Evolutionary conservation across 148 eudicot species (phyloP).

Genomic region (Fallopia convolvulus): DNA sequence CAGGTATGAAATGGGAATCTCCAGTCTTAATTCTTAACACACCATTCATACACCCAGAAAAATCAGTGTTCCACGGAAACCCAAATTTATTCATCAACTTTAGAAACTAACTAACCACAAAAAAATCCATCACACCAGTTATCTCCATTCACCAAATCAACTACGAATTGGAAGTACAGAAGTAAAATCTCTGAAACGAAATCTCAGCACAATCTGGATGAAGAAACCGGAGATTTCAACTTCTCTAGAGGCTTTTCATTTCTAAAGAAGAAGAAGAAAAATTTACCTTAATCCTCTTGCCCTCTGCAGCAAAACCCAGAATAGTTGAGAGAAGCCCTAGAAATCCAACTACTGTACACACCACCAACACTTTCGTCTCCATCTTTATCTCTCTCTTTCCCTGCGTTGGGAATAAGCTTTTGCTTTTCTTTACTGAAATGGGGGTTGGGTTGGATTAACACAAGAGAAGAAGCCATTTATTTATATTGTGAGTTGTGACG

Average conservation of each 20-base stretch:
- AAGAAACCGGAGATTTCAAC: background rate
- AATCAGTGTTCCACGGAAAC: background rate
- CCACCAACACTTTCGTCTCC: slow-evolving; percentile 41
- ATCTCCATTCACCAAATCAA: background rate
- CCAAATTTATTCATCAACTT: background rate
- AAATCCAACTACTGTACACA: slow-evolving; percentile 50
- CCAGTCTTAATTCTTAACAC: background rate
- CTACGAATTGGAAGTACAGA: background rate
- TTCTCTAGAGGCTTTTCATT: background rate
- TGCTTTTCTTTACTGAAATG: background rate
- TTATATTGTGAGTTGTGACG: background rate
- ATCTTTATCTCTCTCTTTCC: slow-evolving; percentile 14
- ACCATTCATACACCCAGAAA: background rate
- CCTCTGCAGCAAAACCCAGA: slow-evolving; percentile 69
- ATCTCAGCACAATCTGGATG: background rate
- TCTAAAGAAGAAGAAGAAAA: background rate
- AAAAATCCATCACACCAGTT: background rate
- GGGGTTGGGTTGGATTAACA: background rate
- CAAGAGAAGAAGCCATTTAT: background rate
- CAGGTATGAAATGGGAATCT: background rate
- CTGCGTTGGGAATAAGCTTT: slow-evolving; percentile 4
- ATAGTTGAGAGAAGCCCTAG: slow-evolving; percentile 58
- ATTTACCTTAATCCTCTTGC: slow-evolving; percentile 51
- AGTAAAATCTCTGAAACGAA: background rate
- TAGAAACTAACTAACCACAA: background rate